phyloP scores from a whole-genome alignment of 1,139 yeast species.

The Saccharomyces hybrid region DNA sequence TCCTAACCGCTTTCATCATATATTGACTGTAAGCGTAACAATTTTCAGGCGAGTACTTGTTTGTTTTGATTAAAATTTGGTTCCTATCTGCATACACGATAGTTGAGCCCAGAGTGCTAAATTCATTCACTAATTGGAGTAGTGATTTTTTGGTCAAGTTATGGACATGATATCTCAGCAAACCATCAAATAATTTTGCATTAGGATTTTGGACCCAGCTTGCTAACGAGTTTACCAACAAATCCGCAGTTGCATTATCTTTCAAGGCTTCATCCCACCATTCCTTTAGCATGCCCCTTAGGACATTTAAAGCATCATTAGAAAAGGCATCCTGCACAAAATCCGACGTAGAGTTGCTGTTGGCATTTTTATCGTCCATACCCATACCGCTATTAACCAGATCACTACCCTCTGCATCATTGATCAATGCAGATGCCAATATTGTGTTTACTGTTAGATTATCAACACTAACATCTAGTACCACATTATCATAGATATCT shows the following conservation, averaged over 20 bases:
- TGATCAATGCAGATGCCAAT: conserved; percentile 72
- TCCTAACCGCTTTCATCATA: conserved; percentile 66
- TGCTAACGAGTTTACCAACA: conserved; percentile 74
- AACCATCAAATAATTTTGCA: conserved; percentile 68
- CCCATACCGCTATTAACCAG: conserved; percentile 45
- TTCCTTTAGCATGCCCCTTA: conserved; percentile 67
- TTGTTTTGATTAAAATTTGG: conserved; percentile 64
- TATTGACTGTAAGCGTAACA: conserved; percentile 93
- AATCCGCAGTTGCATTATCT: conserved; percentile 67
- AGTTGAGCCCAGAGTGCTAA: conserved; percentile 66
- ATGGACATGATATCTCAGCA: conserved; percentile 79
- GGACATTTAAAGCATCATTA: conserved; percentile 61
- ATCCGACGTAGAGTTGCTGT: conserved; percentile 31
- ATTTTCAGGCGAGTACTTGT: conserved; percentile 72
- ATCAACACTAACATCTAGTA: conserved; percentile 71
- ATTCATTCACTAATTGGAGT: conserved; percentile 73
- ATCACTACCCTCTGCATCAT: conserved; percentile 87
- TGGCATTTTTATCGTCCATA: conserved; percentile 10
- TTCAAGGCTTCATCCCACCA: conserved; percentile 93
- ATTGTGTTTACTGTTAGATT: conserved; percentile 81
- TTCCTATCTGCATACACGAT: conserved; percentile 78
- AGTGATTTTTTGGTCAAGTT: conserved; percentile 79
- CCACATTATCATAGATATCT: conserved; percentile 70
- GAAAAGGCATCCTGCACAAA: conserved; percentile 75
- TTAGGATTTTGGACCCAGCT: conserved; percentile 79